Conservation (phyloP, 345 rosid species). For the Eucalyptus regnans region DNA sequence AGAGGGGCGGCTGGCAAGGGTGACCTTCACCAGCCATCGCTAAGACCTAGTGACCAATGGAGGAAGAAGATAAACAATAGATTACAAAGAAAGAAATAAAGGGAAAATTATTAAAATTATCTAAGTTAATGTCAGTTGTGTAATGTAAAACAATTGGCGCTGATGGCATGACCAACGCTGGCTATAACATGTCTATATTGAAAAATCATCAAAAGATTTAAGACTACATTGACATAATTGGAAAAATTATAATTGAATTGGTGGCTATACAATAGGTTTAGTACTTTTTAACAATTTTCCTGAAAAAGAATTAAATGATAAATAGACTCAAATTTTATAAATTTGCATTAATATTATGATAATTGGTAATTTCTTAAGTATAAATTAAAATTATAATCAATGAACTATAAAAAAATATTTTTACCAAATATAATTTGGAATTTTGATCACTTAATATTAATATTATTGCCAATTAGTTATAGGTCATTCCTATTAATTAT, state of each 20-base stretch:
- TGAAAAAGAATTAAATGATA: background rate
- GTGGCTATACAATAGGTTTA: background rate
- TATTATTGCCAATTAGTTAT: background rate
- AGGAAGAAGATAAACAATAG: background rate
- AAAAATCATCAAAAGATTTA: background rate
- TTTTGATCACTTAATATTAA: background rate
- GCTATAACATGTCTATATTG: background rate
- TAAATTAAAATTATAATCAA: background rate
- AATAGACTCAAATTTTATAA: background rate
- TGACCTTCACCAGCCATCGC: background rate
- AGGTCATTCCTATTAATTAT: background rate
- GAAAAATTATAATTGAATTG: background rate
- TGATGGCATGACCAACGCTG: fast-evolving
- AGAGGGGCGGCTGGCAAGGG: fast-evolving
- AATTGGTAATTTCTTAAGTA: background rate
- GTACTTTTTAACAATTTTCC: background rate
- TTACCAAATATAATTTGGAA: background rate
- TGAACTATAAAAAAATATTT: background rate
- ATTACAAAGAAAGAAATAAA: background rate
- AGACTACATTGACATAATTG: background rate
- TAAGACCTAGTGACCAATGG: background rate
- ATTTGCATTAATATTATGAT: background rate
- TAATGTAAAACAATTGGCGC: fast-evolving
- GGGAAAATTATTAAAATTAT: background rate
- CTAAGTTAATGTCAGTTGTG: fast-evolving